phyloP scores from a whole-genome alignment of 192 early-diverging fungal genomes.

The Allomyces macrogynus region DNA sequence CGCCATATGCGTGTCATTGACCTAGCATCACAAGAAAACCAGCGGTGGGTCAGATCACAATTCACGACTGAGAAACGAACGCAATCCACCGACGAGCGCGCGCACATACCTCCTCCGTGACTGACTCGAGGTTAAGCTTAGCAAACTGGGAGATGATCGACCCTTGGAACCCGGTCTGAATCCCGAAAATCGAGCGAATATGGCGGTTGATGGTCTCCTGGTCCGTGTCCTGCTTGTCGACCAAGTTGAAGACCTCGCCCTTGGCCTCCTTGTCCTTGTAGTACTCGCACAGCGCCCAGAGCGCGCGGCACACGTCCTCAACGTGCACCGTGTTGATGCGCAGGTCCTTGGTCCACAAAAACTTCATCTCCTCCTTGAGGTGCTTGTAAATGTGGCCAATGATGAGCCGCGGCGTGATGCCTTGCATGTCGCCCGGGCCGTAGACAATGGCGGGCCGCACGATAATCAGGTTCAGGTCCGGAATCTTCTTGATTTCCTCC shows the following conservation, averaged over 20 bases:
- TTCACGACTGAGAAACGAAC: no score
- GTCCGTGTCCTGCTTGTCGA: conserved; percentile 72
- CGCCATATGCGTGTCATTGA: conserved; percentile 79
- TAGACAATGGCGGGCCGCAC: conserved; percentile 76
- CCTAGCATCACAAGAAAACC: conserved; percentile 14
- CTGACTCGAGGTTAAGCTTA: conserved; percentile 13
- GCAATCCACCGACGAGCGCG: no score
- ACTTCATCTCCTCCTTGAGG: conserved; percentile 68
- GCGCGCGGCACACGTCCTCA: conserved; percentile 46
- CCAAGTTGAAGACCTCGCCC: conserved; percentile 58
- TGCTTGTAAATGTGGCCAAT: conserved; percentile 73
- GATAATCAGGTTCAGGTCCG: conserved; percentile 57
- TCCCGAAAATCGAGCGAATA: conserved; percentile 52
- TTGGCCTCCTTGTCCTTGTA: conserved; percentile 22
- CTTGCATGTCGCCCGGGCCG: conserved; percentile 54
- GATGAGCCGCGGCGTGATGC: conserved; percentile 76
- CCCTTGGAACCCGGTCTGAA: conserved; percentile 67
- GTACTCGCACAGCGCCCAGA: conserved; percentile 32
- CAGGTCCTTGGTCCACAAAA: conserved; percentile 80
- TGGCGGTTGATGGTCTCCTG: conserved; percentile 56
- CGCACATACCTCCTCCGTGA: neutral
- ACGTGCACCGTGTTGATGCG: conserved; percentile 93
- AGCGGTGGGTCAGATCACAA: no score
- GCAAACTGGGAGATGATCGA: conserved; percentile 54
- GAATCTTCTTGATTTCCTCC: conserved; percentile 54